Conservation (phyloP, 805 yeast genomes). For the Metschnikowia henanensis region DNA sequence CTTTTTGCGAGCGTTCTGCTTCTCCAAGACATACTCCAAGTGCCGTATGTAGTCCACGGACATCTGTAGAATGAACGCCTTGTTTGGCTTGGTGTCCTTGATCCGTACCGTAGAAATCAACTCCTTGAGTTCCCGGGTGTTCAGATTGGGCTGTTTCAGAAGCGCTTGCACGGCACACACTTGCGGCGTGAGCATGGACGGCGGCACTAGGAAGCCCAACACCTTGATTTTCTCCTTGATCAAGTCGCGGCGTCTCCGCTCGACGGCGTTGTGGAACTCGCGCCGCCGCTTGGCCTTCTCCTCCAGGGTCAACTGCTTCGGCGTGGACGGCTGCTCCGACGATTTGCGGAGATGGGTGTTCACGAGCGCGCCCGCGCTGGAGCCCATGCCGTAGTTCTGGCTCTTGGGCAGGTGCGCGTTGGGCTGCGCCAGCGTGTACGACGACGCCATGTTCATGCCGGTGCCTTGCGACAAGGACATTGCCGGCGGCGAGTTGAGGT, state of each 20-base stretch:
- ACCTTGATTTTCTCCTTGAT: constrained; percentile 89
- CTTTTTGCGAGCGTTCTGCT: constrained; percentile 50
- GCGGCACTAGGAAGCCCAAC: constrained; percentile 79
- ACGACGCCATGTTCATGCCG: constrained; percentile 7
- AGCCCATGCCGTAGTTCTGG: constrained; percentile 8
- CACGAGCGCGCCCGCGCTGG: constrained; percentile 8
- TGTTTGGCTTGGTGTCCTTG: constrained; percentile 77
- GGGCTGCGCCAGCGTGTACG: constrained; percentile 4
- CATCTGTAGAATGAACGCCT: constrained; percentile 71
- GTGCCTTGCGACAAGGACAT: constrained; percentile 20
- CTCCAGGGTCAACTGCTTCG: constrained; percentile 52
- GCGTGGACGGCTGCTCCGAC: constrained; percentile 21
- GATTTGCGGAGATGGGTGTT: constrained; percentile 7
- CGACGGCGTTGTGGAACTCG: constrained; percentile 94
- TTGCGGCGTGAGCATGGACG: constrained; percentile 55
- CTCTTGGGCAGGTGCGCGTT: constrained; percentile 6
- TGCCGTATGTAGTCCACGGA: constrained; percentile 79
- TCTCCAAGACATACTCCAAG: constrained; percentile 57
- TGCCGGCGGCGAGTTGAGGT: constrained; percentile 41
- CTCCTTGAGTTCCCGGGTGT: constrained; percentile 35
- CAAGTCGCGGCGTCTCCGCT: constrained; percentile 85
- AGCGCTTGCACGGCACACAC: constrained; percentile 44
- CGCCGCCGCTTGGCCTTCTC: constrained; percentile 75
- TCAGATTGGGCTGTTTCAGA: constrained; percentile 29
- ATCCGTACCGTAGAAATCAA: constrained; percentile 40